Percentiles rank a stretch among this genome's conserved stretches.
Conservation (phyloP, 1,139 yeast genomes). For the Protomyces arabidopsidicola region DNA sequence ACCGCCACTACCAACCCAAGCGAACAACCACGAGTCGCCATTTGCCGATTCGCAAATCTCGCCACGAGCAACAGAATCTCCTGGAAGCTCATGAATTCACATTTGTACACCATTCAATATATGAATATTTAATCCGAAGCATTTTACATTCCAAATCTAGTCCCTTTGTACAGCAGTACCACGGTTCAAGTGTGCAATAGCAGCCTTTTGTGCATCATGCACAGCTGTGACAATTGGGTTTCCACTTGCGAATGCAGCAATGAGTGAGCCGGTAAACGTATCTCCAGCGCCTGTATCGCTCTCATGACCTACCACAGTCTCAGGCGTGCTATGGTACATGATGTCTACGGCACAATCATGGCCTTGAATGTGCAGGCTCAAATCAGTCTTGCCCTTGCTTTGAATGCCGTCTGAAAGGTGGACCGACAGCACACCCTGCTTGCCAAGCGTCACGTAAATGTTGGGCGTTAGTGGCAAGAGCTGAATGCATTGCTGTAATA, state of each 20-base stretch:
- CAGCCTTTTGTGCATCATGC: constrained; percentile 12
- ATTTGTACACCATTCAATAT: too few relatives aligned
- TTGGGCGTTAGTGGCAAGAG: constrained; percentile 69
- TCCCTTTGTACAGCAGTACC: background rate
- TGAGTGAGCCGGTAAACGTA: constrained; percentile 53
- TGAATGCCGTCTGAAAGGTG: constrained; percentile 36
- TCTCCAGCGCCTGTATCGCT: constrained; percentile 74
- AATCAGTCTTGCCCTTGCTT: constrained; percentile 21
- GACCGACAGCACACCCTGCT: constrained; percentile 56
- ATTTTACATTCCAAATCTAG: background rate
- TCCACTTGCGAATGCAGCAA: constrained; percentile 37
- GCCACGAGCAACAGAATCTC: background rate
- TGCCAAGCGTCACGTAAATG: constrained; percentile 62
- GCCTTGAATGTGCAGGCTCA: background rate
- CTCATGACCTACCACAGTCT: constrained; percentile 34
- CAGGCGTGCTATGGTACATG: constrained; percentile 53
- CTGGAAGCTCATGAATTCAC: too few relatives aligned
- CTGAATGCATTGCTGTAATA: constrained; percentile 64
- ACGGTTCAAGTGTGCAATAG: background rate
- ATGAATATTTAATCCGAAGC: too few relatives aligned
- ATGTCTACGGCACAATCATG: constrained; percentile 51
- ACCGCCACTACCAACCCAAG: background rate
- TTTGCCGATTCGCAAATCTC: background rate
- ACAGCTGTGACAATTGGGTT: background rate
- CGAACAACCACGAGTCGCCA: background rate